Conservation (phyloP, 352 stramenopile species). For the Phytopythium oedochilum region DNA sequence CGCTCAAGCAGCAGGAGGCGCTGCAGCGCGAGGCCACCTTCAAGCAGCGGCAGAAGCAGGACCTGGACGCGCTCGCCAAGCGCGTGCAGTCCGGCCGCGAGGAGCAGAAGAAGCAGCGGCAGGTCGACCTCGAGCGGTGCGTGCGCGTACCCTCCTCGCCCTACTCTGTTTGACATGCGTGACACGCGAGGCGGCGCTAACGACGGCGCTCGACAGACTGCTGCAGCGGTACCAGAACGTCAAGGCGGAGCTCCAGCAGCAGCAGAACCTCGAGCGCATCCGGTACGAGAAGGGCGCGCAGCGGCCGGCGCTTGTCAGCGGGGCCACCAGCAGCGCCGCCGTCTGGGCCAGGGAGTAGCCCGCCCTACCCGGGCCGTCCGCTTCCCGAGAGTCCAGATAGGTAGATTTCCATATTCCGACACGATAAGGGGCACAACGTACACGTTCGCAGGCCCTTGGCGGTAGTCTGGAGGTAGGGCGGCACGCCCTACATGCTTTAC, state of each 20-base stretch:
- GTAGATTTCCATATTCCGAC: too few species aligned
- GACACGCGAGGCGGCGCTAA: background rate
- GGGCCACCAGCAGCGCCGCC: slow-evolving; percentile 7
- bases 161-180: background rate
- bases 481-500: background rate
- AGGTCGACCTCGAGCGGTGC: slow-evolving; percentile 90
- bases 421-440: background rate
- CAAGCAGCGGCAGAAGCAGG: slow-evolving; percentile 91
- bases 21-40: slow-evolving; percentile 94
- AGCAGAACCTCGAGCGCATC: slow-evolving; percentile 93
- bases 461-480: background rate
- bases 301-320: slow-evolving; percentile 15
- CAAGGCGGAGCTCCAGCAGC: slow-evolving; percentile 92
- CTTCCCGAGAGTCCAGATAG: too few species aligned
- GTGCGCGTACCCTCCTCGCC: background rate
- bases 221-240: slow-evolving; percentile 95
- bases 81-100: slow-evolving; percentile 92
- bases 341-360: background rate
- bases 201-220: slow-evolving; percentile 30
- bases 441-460: background rate
- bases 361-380: background rate
- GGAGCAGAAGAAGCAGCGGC: slow-evolving; percentile 94
- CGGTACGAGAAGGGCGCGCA: slow-evolving; percentile 76
- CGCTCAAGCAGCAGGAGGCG: slow-evolving; percentile 93
- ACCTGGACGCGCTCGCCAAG: slow-evolving; percentile 92